Evolutionary conservation across 139 green algal species (phyloP).

Genomic region (Coelastrella sp.): DNA sequence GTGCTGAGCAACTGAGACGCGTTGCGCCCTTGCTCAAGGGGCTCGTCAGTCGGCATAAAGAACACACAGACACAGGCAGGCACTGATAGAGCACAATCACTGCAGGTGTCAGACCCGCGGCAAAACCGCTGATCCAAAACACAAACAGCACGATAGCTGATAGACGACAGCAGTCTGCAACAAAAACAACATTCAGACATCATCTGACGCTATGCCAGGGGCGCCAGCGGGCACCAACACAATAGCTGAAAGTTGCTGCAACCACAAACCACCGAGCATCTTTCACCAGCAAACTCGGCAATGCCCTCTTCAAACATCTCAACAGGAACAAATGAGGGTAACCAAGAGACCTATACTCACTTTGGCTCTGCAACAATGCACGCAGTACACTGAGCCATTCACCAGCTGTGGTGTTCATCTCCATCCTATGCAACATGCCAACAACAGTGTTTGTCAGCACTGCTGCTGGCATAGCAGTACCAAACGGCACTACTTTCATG

Average conservation of each 20-base stretch:
- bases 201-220: not conserved
- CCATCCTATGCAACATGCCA: not conserved
- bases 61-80: too few relatives aligned
- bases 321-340: not conserved
- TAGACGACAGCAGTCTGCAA: not conserved
- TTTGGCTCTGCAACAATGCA: not conserved
- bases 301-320: not conserved
- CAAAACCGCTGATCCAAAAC: not conserved
- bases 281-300: not conserved
- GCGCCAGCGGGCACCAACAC: not conserved
- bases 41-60: too few relatives aligned
- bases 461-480: not conserved
- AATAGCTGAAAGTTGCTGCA: not conserved
- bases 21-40: too few relatives aligned
- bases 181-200: not conserved
- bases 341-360: not conserved
- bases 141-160: not conserved
- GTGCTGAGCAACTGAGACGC: too few relatives aligned
- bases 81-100: not conserved
- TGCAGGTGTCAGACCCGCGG: too few relatives aligned
- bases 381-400: not conserved
- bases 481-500: not conserved
- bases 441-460: not conserved
- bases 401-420: not conserved
- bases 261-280: not conserved